Evolutionary conservation across 176 grass and related monocot species (phyloP), one percentile per base, ranked within the genome.

Genomic region (Carex scoparia): DNA sequence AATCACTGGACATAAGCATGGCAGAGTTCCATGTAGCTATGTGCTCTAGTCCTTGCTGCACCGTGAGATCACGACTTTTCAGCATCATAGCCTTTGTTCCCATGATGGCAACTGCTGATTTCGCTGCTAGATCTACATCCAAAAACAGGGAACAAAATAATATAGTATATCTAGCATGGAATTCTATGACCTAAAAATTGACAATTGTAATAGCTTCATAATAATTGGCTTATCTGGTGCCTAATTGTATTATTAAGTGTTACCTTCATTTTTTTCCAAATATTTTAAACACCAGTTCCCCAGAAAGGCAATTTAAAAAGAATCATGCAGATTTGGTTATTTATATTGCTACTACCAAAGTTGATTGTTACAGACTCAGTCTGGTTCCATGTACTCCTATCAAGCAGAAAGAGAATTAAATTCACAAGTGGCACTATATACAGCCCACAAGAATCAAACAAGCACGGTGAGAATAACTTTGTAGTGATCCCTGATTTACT

Each of bases 31-130:
- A 98, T 2, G 93, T 95, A 0, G 93, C 93, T 15, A 89, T 91
- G 86, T 98, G 86, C 49, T 98, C 95, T 79, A 95, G 83, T 27
- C 91, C 95, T 83, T 98, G 93, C 60, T 94, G 91, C 60, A 95
- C 87, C 33, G 91, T 98, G 40, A 92, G 85, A 84, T 98, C 93
- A 7, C 95, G 89, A 77, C 95, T 95, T 88, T 88, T 89, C 65
- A 98, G 83, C 85, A 94, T 85, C 69, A 93, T 86, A 4, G 86
- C 88, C 87, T 98, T 95, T 49, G 93, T 95, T 65, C 91, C 93
- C 89, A 94, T 98, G 87, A 98, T 85, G 14, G 95, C 91, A 56
- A 83, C 71, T 66, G 87, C 80, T 12, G 95, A 92, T 83, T 98
- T 98, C 85, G 92, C 91, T 32, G 92, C 81, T 65, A 98, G 84